phyloP scores from a whole-genome alignment of 192 early-diverging fungal species.

The Coemansia sp. region DNA sequence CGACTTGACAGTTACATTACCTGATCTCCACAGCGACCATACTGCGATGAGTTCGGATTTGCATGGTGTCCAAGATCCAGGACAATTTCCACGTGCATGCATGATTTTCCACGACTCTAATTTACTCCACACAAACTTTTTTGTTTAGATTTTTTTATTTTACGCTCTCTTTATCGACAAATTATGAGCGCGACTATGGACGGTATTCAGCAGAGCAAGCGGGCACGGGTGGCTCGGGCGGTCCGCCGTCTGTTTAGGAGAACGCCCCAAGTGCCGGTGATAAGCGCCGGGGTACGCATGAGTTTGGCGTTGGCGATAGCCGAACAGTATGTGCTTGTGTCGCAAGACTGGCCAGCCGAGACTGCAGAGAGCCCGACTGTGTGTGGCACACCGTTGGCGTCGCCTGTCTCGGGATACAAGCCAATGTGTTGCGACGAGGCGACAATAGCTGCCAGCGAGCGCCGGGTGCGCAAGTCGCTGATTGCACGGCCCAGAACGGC shows the following conservation, averaged over 20 bases:
- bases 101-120: not conserved
- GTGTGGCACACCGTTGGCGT: conserved; percentile 2
- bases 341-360: conserved; percentile 14
- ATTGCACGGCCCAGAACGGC: conserved; percentile 8
- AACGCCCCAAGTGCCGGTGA: not conserved
- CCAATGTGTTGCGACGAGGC: conserved; percentile 1
- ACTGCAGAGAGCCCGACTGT: not conserved
- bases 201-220: not conserved
- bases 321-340: conserved; percentile 37
- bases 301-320: conserved; percentile 37
- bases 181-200: not conserved
- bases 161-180: not conserved
- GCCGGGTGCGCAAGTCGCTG: conserved; percentile 4
- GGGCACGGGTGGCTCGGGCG: not conserved
- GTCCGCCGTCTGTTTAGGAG: not conserved
- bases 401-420: conserved; percentile 5
- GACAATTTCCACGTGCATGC: not conserved
- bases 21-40: not conserved
- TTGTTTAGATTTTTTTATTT: conserved; percentile 1
- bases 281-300: conserved; percentile 29
- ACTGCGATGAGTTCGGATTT: not conserved
- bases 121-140: not conserved
- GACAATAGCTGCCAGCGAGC: not conserved
- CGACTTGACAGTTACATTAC: not conserved
- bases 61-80: not conserved